These are phyloP conservation scores for Aegilops sharonensis DNA, from an alignment of 176 grass and related monocot genomes.

Conservation along the genomic window DNA sequence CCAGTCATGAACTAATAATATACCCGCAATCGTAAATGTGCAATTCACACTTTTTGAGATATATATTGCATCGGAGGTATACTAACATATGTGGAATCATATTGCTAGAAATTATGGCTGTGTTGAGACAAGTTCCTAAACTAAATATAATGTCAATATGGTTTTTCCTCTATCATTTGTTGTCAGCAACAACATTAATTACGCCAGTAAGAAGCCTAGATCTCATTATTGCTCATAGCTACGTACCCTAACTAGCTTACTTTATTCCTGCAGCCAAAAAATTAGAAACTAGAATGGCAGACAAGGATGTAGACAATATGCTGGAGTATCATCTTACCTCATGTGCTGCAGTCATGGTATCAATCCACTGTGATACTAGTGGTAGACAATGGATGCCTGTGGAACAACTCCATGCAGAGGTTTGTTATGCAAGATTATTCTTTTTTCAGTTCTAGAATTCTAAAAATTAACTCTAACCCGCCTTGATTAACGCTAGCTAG, in stretches of 20 bases:
- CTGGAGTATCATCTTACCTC: conserved; percentile 46
- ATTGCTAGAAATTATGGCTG: not conserved
- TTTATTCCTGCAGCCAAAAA: conserved; percentile 26
- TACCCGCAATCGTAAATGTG: not conserved
- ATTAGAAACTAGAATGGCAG: conserved; percentile 22
- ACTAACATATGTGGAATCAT: not conserved
- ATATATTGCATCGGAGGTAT: not conserved
- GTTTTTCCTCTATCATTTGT: not conserved
- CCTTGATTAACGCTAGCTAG: not conserved
- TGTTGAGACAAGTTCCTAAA: not conserved
- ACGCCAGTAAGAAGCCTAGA: not conserved
- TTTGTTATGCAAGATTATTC: conserved; percentile 35
- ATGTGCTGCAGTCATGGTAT: conserved; percentile 38
- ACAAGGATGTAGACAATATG: conserved; percentile 39
- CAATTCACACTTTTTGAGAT: not conserved
- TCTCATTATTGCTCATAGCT: not conserved
- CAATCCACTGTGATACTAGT: conserved; percentile 27
- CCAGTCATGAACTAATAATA: not conserved
- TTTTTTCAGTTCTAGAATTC: not conserved
- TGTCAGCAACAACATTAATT: conserved; percentile 1
- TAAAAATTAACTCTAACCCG: not conserved
- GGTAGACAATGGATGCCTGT: conserved; percentile 42
- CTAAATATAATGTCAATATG: not conserved
- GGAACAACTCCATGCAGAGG: conserved; percentile 55
- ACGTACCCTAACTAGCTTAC: not conserved